These are phyloP conservation scores for Arachis monticola DNA, from an alignment of 331 rosid species.

Conservation along the genomic window DNA sequence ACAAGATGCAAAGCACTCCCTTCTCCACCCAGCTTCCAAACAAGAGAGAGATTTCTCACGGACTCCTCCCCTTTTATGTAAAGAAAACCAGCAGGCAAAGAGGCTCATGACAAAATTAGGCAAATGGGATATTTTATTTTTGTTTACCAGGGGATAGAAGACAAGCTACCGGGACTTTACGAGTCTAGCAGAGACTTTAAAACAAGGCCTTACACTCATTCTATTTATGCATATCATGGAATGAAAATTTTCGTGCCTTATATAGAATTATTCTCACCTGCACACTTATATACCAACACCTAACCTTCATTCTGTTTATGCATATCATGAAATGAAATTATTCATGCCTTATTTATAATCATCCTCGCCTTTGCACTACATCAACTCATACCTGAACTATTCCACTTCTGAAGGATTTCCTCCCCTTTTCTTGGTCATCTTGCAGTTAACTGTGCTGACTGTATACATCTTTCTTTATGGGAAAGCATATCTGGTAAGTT, in stretches of 20 bases:
- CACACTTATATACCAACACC: not conserved
- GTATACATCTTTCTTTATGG: constrained; percentile 89
- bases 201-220: not conserved
- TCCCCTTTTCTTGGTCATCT: constrained; percentile 14
- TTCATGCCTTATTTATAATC: constrained; percentile 3
- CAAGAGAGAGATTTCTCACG: too few species aligned
- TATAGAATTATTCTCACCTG: not conserved
- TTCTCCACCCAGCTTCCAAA: too few species aligned
- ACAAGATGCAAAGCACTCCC: too few species aligned
- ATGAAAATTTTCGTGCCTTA: not conserved
- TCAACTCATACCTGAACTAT: not conserved
- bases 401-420: constrained; percentile 19
- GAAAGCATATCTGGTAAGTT: constrained; percentile 80
- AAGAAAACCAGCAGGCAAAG: not conserved
- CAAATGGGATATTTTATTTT: constrained; percentile 1
- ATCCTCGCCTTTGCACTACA: not conserved
- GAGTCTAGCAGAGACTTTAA: not conserved
- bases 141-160: not conserved
- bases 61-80: not conserved
- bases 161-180: not conserved
- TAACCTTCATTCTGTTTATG: not conserved
- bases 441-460: constrained; percentile 95
- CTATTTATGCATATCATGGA: not conserved
- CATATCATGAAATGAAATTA: not conserved
- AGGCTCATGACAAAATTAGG: not conserved